phyloP scores from a whole-genome alignment of 129 eudicot genomes.

The Lonicera japonica region DNA sequence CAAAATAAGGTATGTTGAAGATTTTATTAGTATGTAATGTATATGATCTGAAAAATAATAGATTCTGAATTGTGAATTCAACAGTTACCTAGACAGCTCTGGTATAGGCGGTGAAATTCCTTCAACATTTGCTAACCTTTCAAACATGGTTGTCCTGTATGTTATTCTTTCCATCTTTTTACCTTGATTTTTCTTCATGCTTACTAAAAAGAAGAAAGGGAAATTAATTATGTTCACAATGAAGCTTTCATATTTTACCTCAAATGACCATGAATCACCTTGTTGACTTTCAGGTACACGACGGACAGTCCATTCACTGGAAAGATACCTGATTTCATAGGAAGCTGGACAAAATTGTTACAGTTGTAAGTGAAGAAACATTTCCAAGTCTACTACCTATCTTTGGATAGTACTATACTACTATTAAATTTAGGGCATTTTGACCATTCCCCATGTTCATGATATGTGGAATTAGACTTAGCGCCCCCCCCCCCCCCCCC shows the following conservation, averaged over 20 bases:
- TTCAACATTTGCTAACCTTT: conserved; percentile 46
- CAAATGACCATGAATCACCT: conserved; percentile 6
- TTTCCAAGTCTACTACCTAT: background rate
- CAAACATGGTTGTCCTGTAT: conserved; percentile 38
- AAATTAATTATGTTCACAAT: background rate
- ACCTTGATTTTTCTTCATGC: background rate
- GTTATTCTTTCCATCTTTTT: conserved; percentile 9
- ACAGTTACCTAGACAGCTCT: conserved; percentile 58
- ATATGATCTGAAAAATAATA: conserved; percentile 1
- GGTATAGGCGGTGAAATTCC: conserved; percentile 70
- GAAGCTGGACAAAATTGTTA: conserved; percentile 45
- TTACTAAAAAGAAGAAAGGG: background rate
- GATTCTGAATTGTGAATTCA: background rate
- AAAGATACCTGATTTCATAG: conserved; percentile 54
- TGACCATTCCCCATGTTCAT: too few species aligned
- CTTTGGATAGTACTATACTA: background rate
- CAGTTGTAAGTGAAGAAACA: conserved; percentile 38
- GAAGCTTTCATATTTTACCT: background rate
- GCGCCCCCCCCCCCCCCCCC: too few species aligned
- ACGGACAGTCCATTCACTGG: conserved; percentile 65
- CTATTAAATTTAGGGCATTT: too few species aligned
- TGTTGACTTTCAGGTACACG: conserved; percentile 53
- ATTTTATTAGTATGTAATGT: conserved; percentile 7
- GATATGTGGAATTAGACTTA: too few species aligned
- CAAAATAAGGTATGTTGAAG: background rate